Evolutionary conservation across 139 green algal genomes (phyloP), one percentile per base, ranked within the genome.

Genomic region (Coelastrella sp.): DNA sequence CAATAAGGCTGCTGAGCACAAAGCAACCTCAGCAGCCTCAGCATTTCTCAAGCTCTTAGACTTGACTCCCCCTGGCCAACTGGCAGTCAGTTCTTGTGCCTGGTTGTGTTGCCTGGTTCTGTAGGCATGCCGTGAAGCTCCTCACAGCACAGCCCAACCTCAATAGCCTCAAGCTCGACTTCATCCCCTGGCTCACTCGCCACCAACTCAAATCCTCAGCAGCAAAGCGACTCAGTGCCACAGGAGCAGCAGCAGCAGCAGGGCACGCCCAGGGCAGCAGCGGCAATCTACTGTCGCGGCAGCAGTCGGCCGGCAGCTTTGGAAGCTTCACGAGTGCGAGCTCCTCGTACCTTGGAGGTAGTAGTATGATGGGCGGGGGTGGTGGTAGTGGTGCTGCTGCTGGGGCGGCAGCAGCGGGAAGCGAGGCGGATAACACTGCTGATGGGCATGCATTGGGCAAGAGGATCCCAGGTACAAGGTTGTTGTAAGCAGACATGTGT

Each of bases 111-210:
- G 68, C 5, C 17, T 76, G 5, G 17, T 83, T 20, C 65, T 58
- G 16, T 54, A 88, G 83, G 68, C 13, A 66, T 80, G 83, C 83
- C 7, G 17, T 88, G 19, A 79, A 89, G 74, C 89, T 92, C 65
- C 75, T 91, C 56, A 73, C 22, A 16, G 16, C 78, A 7, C 59
- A 91, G 57, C 59, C 78, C 17, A 54, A 20, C n/a, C 87, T 91
- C 4, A 91, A 78, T 75, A 91, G 87, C 47, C 22, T 92, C 17
- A 92, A 92, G 75, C 88, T 91, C 4, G 88, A 91, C 80, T 87
- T 91, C 88, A 88, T 91, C 57, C 88, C 88, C 20, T 87, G 57
- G 58, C 88, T 91, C 16, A 77, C 78, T 4, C 79, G 87, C 54
- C 76, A 85, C 61, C 76, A 86, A 54, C 73, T 83, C 56, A 80